Conservation (phyloP, 805 yeast species). For the Isabelozyma heimii region DNA sequence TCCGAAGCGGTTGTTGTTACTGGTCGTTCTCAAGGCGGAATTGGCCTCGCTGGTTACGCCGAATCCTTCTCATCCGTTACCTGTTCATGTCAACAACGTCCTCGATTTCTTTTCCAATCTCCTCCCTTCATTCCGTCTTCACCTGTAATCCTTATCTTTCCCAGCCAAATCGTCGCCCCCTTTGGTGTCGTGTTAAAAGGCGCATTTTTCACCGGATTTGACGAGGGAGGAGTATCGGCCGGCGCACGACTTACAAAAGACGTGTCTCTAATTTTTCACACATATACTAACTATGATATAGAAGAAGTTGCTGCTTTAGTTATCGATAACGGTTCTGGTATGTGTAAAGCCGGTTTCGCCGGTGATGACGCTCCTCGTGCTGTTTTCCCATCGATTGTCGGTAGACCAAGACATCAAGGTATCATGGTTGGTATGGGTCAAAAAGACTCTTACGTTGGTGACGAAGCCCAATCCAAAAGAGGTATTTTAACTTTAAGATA, state of each 20-base stretch:
- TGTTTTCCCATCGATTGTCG: slow-evolving; percentile 99
- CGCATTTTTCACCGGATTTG: neutral
- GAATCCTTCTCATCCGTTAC: too few relatives aligned
- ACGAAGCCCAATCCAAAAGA: slow-evolving; percentile 99
- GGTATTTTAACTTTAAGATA: slow-evolving; percentile 98
- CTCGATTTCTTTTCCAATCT: too few relatives aligned
- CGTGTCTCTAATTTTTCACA: neutral
- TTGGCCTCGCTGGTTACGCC: too few relatives aligned
- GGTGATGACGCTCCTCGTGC: slow-evolving; percentile 99
- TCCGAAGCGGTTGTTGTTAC: too few relatives aligned
- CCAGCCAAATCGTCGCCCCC: neutral
- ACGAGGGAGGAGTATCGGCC: neutral
- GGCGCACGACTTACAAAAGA: neutral
- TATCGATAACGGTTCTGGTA: slow-evolving; percentile 99
- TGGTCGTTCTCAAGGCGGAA: too few relatives aligned
- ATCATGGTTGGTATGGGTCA: slow-evolving; percentile 99
- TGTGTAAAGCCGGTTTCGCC: slow-evolving; percentile 99
- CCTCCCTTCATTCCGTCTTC: too few relatives aligned
- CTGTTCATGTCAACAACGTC: too few relatives aligned
- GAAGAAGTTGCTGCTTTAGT: slow-evolving; percentile 63
- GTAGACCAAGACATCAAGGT: slow-evolving; percentile 99
- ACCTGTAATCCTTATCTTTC: neutral
- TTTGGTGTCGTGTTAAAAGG: neutral
- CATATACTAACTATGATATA: slow-evolving; percentile 19
- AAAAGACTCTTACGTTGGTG: slow-evolving; percentile 99